Conservation (phyloP, 352 stramenopile genomes). For the Phytophthora cactorum region DNA sequence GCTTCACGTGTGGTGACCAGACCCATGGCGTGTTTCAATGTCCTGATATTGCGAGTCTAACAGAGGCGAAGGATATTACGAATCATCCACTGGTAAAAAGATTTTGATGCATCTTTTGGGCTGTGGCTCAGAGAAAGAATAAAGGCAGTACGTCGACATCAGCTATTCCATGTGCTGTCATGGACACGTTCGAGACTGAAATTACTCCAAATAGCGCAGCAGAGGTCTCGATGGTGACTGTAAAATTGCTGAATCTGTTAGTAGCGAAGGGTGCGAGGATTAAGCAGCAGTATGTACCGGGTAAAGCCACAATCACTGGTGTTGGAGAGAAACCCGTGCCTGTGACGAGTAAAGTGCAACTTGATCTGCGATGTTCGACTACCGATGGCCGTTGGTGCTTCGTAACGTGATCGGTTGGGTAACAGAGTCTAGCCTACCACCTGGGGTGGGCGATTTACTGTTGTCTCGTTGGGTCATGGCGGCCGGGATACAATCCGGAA, state of each 20-base stretch:
- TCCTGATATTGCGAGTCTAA: neutral
- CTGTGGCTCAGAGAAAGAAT: too few species aligned
- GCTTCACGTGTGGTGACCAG: constrained; percentile 18
- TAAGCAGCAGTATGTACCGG: neutral
- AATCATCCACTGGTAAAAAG: neutral
- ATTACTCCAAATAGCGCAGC: constrained; percentile 15
- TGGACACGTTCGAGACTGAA: constrained; percentile 4
- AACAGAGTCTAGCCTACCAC: neutral
- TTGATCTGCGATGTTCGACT: constrained; percentile 14
- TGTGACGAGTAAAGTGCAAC: constrained; percentile 23
- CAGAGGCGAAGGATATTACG: constrained; percentile 13
- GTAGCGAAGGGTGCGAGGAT: neutral
- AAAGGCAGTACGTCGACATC: too few species aligned
- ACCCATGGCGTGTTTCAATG: constrained; percentile 18
- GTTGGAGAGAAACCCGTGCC: constrained; percentile 7
- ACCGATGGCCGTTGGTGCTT: constrained; percentile 3
- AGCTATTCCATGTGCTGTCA: constrained; percentile 9
- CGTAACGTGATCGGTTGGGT: constrained; percentile 21
- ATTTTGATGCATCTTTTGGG: too few species aligned
- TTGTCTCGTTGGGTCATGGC: constrained; percentile 14
- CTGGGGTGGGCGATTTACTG: constrained; percentile 3
- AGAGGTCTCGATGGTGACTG: constrained; percentile 16
- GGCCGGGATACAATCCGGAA: constrained; percentile 5
- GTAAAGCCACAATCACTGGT: neutral
- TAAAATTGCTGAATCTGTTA: constrained; percentile 12